A percentile compares a stretch with the other conserved stretches of the same genome.
These are phyloP conservation scores for Discostella stelligera DNA, from an alignment of 352 stramenopile species.

Conservation along the genomic window DNA sequence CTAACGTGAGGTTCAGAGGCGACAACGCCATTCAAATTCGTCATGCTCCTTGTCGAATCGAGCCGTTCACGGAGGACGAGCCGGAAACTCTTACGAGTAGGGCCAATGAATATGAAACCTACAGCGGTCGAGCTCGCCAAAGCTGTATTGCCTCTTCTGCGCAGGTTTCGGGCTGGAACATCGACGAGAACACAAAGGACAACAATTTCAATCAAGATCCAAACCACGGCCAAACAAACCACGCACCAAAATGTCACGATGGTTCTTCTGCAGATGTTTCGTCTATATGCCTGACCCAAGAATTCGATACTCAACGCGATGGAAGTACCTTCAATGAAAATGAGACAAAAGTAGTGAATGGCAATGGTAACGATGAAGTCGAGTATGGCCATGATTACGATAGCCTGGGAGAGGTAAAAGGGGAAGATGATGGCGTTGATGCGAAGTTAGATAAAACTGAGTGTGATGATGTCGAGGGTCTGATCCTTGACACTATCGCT, in stretches of 20 bases:
- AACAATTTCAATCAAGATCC: not conserved
- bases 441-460: not conserved
- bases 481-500: not conserved
- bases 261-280: constrained; percentile 30
- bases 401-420: not conserved
- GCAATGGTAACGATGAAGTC: constrained; percentile 10
- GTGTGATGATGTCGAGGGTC: not conserved
- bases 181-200: not conserved
- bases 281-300: constrained; percentile 37
- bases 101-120: not conserved
- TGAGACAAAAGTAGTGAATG: not conserved
- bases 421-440: constrained; percentile 4
- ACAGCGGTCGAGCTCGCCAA: not conserved
- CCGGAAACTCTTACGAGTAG: not conserved
- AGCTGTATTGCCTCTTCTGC: not conserved
- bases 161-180: not conserved
- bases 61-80: not conserved
- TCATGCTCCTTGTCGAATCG: not conserved
- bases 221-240: not conserved
- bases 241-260: constrained; percentile 8
- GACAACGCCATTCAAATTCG: not conserved
- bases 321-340: not conserved
- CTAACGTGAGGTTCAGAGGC: not conserved
- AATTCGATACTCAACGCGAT: constrained; percentile 14
- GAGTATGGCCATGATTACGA: constrained; percentile 7